A percentile compares a stretch with the other conserved stretches of the same genome.
phyloP scores from a whole-genome alignment of 2,329 filamentous ascomycete species.

The Dothideomycetes sp. region DNA sequence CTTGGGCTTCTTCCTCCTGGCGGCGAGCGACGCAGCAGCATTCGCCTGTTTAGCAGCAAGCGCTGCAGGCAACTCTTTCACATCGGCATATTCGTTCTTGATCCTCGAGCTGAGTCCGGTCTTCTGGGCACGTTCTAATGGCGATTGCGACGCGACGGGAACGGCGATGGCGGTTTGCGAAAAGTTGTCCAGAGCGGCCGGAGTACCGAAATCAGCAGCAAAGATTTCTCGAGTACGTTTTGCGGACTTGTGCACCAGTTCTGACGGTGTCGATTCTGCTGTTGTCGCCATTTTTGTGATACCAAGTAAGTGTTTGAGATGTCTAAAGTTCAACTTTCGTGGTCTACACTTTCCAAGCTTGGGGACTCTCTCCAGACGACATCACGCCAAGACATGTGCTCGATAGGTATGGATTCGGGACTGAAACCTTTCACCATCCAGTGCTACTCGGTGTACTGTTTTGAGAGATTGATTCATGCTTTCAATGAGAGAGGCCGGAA shows the following conservation, averaged over 20 bases:
- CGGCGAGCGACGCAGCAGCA: conserved; percentile 46
- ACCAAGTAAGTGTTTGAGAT: neutral
- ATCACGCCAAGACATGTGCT: too few species aligned
- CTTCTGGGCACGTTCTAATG: conserved; percentile 35
- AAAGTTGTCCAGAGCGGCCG: conserved; percentile 33
- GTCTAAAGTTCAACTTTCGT: conserved; percentile 4
- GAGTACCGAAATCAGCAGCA: conserved; percentile 41
- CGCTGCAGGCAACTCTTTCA: conserved; percentile 66
- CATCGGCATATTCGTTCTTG: conserved; percentile 65
- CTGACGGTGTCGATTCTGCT: conserved; percentile 13
- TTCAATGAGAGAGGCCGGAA: too few species aligned
- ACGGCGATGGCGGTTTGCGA: conserved; percentile 35
- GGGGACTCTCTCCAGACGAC: too few species aligned
- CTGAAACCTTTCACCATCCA: too few species aligned
- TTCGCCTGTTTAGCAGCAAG: conserved; percentile 72
- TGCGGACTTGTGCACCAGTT: conserved; percentile 36
- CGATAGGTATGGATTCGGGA: too few species aligned
- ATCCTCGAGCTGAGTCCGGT: conserved; percentile 49
- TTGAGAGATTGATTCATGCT: too few species aligned
- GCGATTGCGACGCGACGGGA: conserved; percentile 36
- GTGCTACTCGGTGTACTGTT: too few species aligned
- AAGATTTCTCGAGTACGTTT: conserved; percentile 48
- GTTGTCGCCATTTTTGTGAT: conserved; percentile 6
- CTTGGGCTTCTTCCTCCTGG: conserved; percentile 55
- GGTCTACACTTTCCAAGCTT: too few species aligned